Percentiles rank a stretch among this genome's conserved stretches.
Conservation (phyloP, 495 filamentous ascomycete genomes). For the Penicillium bovifimosum region DNA sequence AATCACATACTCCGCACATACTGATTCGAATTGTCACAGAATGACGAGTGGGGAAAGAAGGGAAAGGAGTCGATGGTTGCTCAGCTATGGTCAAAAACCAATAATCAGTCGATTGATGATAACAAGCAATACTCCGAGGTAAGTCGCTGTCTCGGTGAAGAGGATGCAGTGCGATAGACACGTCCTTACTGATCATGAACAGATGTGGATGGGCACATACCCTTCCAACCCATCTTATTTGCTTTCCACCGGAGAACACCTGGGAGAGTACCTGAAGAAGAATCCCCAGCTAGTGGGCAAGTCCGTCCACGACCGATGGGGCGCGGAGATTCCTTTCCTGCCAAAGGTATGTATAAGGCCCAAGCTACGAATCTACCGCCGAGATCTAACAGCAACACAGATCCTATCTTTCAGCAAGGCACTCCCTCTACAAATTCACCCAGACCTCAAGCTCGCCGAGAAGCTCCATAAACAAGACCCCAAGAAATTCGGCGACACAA, state of each 20-base stretch:
- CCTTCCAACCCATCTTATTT: conserved; percentile 63
- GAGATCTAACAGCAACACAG: conserved; percentile 17
- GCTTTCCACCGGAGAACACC: conserved; percentile 54
- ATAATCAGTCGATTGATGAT: conserved; percentile 32
- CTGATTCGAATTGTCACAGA: conserved; percentile 17
- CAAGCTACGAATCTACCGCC: not conserved
- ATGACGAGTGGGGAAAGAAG: conserved; percentile 46
- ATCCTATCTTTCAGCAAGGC: conserved; percentile 75
- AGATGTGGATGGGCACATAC: conserved; percentile 83
- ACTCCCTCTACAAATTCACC: conserved; percentile 76
- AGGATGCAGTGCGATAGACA: no score
- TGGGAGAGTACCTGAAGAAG: conserved; percentile 60
- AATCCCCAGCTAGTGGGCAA: conserved; percentile 63
- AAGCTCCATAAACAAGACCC: conserved; percentile 61
- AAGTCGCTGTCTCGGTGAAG: not conserved
- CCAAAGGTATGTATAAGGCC: conserved; percentile 52
- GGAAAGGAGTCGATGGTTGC: conserved; percentile 40
- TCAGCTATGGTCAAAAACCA: conserved; percentile 39
- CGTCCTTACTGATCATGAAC: not conserved
- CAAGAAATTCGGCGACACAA: conserved; percentile 61
- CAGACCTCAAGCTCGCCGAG: conserved; percentile 58
- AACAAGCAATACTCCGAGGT: conserved; percentile 45
- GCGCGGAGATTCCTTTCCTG: conserved; percentile 63
- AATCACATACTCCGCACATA: no score
- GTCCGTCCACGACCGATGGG: conserved; percentile 57